Conservation (phyloP, 2,329 filamentous ascomycete genomes). For the Canariomyces notabilis region DNA sequence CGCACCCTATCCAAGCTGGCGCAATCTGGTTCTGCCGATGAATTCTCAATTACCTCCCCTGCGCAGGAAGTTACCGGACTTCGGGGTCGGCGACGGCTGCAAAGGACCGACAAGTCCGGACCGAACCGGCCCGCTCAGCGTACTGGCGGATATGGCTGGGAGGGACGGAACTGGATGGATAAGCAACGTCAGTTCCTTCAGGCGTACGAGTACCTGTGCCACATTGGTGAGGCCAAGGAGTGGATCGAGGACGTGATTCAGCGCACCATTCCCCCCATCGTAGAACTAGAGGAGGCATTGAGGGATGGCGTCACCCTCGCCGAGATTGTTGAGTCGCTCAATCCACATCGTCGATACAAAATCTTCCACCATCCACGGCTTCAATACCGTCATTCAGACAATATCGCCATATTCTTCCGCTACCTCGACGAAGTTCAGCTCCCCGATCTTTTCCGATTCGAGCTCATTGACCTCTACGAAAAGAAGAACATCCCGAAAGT, state of each 20-base stretch:
- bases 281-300: conserved; percentile 87
- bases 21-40: conserved; percentile 67
- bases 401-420: conserved; percentile 92
- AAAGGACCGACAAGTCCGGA: conserved; percentile 58
- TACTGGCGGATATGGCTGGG: conserved; percentile 61
- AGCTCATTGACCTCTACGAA: conserved; percentile 95
- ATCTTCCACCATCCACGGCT: conserved; percentile 84
- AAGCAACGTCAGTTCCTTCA: conserved; percentile 94
- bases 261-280: conserved; percentile 80
- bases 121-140: conserved; percentile 43
- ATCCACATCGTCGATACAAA: conserved; percentile 67
- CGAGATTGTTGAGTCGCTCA: conserved; percentile 85
- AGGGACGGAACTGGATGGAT: conserved; percentile 95
- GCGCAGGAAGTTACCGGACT: conserved; percentile 85
- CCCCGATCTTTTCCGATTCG: conserved; percentile 93
- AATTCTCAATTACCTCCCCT: conserved; percentile 72
- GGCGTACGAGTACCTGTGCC: conserved; percentile 97
- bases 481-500: conserved; percentile 99
- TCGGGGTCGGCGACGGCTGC: conserved; percentile 75
- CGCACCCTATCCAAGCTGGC: conserved; percentile 81
- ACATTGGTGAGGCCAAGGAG: conserved; percentile 97
- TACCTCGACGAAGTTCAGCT: conserved; percentile 88
- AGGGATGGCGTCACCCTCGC: conserved; percentile 91
- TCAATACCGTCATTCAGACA: conserved; percentile 95
- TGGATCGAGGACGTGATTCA: conserved; percentile 95